Percentiles rank a stretch among this genome's conserved stretches.
Evolutionary conservation across 2,329 filamentous ascomycete genomes (phyloP).

Genomic region (Aspergillus melleus): DNA sequence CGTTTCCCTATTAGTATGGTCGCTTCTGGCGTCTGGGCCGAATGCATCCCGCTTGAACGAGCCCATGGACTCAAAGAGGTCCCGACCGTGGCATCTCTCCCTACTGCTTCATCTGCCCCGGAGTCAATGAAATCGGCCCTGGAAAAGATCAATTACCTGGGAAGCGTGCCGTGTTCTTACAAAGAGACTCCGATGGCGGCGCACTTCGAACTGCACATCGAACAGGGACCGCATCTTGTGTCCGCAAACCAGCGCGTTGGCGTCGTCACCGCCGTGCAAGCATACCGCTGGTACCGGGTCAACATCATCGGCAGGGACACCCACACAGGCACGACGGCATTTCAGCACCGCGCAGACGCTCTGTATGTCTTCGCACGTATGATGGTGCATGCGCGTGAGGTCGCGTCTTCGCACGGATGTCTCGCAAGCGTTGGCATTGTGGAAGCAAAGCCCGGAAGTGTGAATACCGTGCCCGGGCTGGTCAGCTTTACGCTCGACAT

Average conservation of each 20-base stretch:
- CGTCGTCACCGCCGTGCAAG: constrained; percentile 71
- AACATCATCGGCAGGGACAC: constrained; percentile 66
- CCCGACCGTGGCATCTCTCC: constrained; percentile 44
- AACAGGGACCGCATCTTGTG: constrained; percentile 77
- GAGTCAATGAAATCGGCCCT: constrained; percentile 69
- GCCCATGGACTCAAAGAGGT: constrained; percentile 66
- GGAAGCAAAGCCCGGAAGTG: constrained; percentile 64
- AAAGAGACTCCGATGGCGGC: constrained; percentile 66
- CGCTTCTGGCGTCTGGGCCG: constrained; percentile 75
- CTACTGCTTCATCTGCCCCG: constrained; percentile 51
- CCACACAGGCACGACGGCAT: constrained; percentile 74
- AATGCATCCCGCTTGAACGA: constrained; percentile 60
- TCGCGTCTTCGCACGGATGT: constrained; percentile 60
- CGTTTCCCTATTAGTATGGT: constrained; percentile 76
- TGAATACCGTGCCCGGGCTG: constrained; percentile 70
- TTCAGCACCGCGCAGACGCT: constrained; percentile 66
- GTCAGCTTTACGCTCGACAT: constrained; percentile 71
- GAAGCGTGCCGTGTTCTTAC: constrained; percentile 57
- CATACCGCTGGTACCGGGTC: constrained; percentile 72
- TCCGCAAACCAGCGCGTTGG: constrained; percentile 63
- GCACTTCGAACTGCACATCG: constrained; percentile 83
- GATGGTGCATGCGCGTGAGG: constrained; percentile 65
- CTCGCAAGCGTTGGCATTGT: constrained; percentile 71
- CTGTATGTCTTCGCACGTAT: constrained; percentile 66
- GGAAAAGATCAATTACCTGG: constrained; percentile 70